phyloP scores from a whole-genome alignment of 176 grass and related monocot species.

The Hsuehochloa calcarea region DNA sequence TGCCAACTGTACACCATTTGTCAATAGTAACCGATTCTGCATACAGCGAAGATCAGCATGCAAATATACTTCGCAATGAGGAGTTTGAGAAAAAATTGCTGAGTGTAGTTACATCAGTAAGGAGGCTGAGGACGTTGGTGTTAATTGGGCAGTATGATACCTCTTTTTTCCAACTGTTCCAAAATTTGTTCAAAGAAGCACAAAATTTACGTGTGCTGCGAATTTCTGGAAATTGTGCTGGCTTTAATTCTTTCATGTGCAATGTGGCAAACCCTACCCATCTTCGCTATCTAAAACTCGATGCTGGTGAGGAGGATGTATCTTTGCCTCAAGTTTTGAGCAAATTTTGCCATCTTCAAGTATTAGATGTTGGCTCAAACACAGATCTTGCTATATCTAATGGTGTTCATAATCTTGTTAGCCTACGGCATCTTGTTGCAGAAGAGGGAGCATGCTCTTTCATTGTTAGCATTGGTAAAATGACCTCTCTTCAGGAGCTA shows the following conservation, averaged over 20 bases:
- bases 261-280: conserved; percentile 26
- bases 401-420: conserved; percentile 5
- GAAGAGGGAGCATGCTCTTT: not conserved
- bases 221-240: too few relatives aligned
- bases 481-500: conserved; percentile 25
- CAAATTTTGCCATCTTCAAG: conserved; percentile 44
- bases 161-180: too few relatives aligned
- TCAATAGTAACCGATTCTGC: conserved; percentile 32
- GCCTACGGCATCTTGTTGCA: not conserved
- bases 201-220: too few relatives aligned
- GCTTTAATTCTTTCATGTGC: not conserved
- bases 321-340: conserved; percentile 10
- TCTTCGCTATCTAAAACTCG: conserved; percentile 36
- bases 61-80: not conserved
- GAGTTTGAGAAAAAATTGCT: conserved; percentile 18
- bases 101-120: not conserved
- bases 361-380: conserved; percentile 25
- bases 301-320: not conserved
- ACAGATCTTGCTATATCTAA: not conserved
- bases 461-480: not conserved
- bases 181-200: too few relatives aligned
- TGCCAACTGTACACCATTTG: conserved; percentile 28
- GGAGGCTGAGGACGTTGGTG: conserved; percentile 44
- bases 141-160: conserved; percentile 22
- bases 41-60: not conserved